Base-by-base conservation (phyloP, 139 green algal genomes). In the Tetraselmis striata region DNA sequence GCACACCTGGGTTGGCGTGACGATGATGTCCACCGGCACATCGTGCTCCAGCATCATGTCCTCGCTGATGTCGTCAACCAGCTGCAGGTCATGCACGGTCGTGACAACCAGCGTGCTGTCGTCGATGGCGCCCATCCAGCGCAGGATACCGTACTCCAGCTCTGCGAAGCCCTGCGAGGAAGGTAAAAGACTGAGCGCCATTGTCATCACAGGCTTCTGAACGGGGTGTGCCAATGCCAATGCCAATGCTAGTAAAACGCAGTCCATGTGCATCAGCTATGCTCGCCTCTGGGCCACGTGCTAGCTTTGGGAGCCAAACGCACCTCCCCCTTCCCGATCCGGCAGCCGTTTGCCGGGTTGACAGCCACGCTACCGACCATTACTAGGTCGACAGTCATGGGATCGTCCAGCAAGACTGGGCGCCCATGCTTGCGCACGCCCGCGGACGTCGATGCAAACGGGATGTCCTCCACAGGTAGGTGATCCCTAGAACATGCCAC, bases 121-220 rank as follows among this genome's bases (percentile, higher is more conserved):
- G 29, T 94, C 90, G 1, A 96, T 88, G 2, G 90, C 90, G 0
- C 91, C 92, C 92, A 96, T 95, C 87, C 85, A 93, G 0, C 87
- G 58, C 76, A 96, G 84, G 25, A 96, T 92, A 75, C 91, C 92
- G 77, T 95, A 96, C 87, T 96, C 93, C 27, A 96, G 84, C 87
- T 96, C 93, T 1, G 93, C 92, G 88, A 96, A 96, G 26, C 92
- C 92, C 85, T 93, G 18, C 45, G 45, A 18, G 18, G 18, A 18
- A 18, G 18, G 18, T 81, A 5, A n/a, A 28, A 5, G 30, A n/a
- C 2, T 2, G 30, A 29, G 2, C 18, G 24, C 2, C 24, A 76
- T 2, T 81, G 2, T 77, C 2, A 23, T 79, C 22, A 28, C n/a
- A 31, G 29, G 29, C 18, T 32, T 79, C 23, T 28, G 29, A 23